phyloP scores from a whole-genome alignment of 257 asterid species.

The Linderniella brevidens region DNA sequence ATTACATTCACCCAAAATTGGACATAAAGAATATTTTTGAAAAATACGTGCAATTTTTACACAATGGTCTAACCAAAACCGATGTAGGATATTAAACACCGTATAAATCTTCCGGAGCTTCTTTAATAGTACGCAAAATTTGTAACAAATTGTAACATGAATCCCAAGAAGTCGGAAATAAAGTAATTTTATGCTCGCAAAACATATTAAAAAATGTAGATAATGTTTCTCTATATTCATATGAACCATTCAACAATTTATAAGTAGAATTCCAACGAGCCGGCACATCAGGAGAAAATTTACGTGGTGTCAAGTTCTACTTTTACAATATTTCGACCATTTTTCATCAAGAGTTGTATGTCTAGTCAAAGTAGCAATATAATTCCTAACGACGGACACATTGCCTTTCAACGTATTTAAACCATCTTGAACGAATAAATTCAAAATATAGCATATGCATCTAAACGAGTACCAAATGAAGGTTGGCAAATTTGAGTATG shows the following conservation, averaged over 20 bases:
- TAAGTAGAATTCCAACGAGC: neutral
- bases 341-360: neutral
- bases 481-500: neutral
- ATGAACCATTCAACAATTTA: neutral
- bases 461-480: neutral
- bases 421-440: neutral
- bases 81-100: conserved; percentile 6
- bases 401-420: neutral
- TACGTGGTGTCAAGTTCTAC: neutral
- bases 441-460: neutral
- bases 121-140: neutral
- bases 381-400: neutral
- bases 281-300: neutral
- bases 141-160: neutral
- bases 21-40: neutral
- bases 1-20: neutral
- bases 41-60: neutral
- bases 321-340: neutral
- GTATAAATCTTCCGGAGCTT: neutral
- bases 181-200: neutral
- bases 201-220: neutral
- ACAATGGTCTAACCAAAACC: neutral
- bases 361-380: neutral
- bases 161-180: neutral
- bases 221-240: neutral